Evolutionary conservation across 169 alveolate species (phyloP).

Genomic region (Plasmodium vivax): DNA sequence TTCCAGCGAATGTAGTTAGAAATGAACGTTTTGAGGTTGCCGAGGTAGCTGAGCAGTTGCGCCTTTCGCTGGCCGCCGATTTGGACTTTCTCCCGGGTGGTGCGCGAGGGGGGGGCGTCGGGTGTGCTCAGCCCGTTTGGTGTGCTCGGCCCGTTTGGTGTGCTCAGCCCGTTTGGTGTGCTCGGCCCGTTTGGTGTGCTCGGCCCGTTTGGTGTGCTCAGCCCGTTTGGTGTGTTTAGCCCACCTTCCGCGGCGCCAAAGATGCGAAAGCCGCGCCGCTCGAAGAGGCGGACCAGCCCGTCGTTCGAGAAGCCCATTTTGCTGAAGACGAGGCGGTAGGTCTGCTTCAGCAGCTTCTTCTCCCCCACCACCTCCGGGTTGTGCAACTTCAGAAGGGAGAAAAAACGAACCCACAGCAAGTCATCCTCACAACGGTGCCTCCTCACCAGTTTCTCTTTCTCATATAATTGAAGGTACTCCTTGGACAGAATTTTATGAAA

Average conservation of each 20-base stretch:
- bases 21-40: constrained; percentile 28
- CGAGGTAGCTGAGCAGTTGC: constrained; percentile 14
- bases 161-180: no score
- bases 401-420: constrained; percentile 59
- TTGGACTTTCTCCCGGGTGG: neutral
- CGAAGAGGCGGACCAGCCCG: constrained; percentile 1
- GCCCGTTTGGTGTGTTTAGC: neutral
- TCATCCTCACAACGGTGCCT: constrained; percentile 47
- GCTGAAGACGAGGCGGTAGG: constrained; percentile 58
- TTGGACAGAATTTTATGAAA: constrained; percentile 76
- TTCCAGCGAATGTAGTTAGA: constrained; percentile 13
- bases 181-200: no score
- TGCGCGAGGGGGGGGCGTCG: neutral
- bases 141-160: no score
- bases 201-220: neutral
- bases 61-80: constrained; percentile 23
- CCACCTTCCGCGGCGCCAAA: neutral
- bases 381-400: constrained; percentile 4
- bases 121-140: no score
- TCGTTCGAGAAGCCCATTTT: constrained; percentile 44
- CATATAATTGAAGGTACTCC: constrained; percentile 58
- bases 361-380: constrained; percentile 13
- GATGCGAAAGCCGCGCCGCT: constrained; percentile 23
- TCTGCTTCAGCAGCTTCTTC: constrained; percentile 31
- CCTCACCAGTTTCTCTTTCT: constrained; percentile 22